Conservation (phyloP, 2,329 filamentous ascomycete species). For the Alternaria sp. region DNA sequence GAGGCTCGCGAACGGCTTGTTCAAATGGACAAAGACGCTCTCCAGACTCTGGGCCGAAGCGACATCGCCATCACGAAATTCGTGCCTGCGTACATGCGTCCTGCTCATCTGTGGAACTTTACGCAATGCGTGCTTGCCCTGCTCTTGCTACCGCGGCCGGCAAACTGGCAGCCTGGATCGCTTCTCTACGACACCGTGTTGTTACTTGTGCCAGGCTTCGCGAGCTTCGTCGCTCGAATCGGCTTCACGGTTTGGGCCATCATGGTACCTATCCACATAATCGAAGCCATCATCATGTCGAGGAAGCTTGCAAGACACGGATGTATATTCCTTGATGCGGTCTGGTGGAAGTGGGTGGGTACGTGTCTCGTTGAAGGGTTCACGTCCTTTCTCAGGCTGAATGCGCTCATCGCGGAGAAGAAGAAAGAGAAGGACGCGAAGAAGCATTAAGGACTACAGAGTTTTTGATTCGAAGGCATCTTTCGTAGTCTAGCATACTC, state of each 20-base stretch:
- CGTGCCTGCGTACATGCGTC: constrained; percentile 55
- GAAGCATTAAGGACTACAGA: constrained; percentile 29
- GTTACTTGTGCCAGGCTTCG: constrained; percentile 59
- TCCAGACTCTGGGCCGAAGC: constrained; percentile 66
- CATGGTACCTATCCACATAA: constrained; percentile 68
- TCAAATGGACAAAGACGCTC: constrained; percentile 70
- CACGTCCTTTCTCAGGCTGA: constrained; percentile 53
- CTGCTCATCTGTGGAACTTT: constrained; percentile 60
- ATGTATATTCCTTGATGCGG: constrained; percentile 54
- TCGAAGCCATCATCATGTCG: constrained; percentile 64
- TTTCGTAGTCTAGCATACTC: neutral
- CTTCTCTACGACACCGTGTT: constrained; percentile 53
- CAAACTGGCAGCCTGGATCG: constrained; percentile 44
- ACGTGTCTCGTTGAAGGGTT: constrained; percentile 61
- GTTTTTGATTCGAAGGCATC: neutral
- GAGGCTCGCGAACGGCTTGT: constrained; percentile 75
- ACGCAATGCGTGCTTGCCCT: constrained; percentile 47
- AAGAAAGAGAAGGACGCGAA: constrained; percentile 41
- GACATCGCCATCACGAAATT: constrained; percentile 62
- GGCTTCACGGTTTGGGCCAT: constrained; percentile 64
- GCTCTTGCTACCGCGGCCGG: constrained; percentile 33
- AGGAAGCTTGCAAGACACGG: constrained; percentile 58
- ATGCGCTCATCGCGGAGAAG: constrained; percentile 34
- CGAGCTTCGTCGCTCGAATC: constrained; percentile 63
- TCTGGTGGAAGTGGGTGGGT: constrained; percentile 63